Evolutionary conservation across 495 filamentous ascomycete genomes (phyloP).

Genomic region (Alectoria sarmentosa): DNA sequence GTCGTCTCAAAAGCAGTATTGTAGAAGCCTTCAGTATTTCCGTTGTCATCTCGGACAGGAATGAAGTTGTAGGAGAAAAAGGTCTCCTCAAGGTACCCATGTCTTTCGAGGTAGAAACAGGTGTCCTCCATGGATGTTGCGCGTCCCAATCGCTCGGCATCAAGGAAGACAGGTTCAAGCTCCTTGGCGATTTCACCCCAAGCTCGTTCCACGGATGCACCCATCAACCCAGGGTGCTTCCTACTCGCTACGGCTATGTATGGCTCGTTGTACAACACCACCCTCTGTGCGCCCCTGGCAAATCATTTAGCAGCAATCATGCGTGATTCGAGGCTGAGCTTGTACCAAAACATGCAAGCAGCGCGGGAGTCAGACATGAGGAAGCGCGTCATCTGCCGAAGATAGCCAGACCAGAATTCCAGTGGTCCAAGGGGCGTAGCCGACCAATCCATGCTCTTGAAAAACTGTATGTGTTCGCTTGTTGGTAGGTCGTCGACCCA

Average conservation of each 20-base stretch:
- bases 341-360: slow-evolving; percentile 42
- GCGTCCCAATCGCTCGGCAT: not conserved
- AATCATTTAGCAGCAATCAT: not conserved
- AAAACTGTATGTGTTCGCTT: slow-evolving; percentile 50
- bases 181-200: not conserved
- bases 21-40: slow-evolving; percentile 50
- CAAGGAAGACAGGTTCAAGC: not conserved
- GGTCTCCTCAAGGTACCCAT: slow-evolving; percentile 1
- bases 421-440: slow-evolving; percentile 55
- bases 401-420: slow-evolving; percentile 51
- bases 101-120: not conserved
- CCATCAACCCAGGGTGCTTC: slow-evolving; percentile 63
- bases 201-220: slow-evolving; percentile 41
- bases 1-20: slow-evolving; percentile 65
- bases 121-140: not conserved
- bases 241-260: slow-evolving; percentile 58
- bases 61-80: not conserved
- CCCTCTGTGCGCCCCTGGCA: slow-evolving; percentile 47
- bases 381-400: slow-evolving; percentile 56
- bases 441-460: slow-evolving; percentile 55
- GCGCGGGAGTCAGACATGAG: slow-evolving; percentile 66
- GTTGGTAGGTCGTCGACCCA: slow-evolving; percentile 33
- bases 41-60: slow-evolving; percentile 32
- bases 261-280: slow-evolving; percentile 64
- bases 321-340: not conserved